Evolutionary conservation across 768 basidiomycete species (phyloP).

Genomic region (Kwoniella dendrophila): DNA sequence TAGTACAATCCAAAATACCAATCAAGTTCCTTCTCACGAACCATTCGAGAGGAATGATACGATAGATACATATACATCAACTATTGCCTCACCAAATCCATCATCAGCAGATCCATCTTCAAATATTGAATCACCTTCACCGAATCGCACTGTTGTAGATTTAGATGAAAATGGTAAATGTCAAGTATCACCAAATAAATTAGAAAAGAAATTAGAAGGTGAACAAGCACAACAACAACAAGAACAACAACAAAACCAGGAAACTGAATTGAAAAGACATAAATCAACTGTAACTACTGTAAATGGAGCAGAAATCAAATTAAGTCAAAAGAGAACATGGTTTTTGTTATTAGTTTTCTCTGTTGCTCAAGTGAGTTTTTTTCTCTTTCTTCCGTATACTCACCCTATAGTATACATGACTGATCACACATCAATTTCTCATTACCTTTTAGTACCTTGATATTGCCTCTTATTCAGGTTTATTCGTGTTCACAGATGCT

Average conservation of each 20-base stretch:
- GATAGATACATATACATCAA: conserved; percentile 2
- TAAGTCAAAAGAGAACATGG: conserved; percentile 23
- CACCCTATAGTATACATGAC: neutral
- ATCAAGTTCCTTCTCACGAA: too few relatives aligned
- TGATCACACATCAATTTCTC: neutral
- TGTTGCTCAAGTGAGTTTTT: conserved; percentile 17
- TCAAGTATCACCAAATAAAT: neutral
- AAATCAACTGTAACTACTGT: conserved; percentile 8
- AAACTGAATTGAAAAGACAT: conserved; percentile 6
- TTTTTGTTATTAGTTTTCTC: conserved; percentile 20
- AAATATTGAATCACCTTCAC: conserved; percentile 5
- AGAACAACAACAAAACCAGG: too few relatives aligned
- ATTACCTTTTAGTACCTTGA: conserved; percentile 30
- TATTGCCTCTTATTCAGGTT: conserved; percentile 19
- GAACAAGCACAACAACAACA: neutral
- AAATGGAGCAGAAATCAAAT: conserved; percentile 22
- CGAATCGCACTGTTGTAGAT: conserved; percentile 12
- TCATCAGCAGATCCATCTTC: too few relatives aligned
- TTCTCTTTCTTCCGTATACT: neutral
- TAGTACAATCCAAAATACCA: neutral
- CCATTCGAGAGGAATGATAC: conserved; percentile 14
- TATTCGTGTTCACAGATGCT: conserved; percentile 40
- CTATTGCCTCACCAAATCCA: conserved; percentile 3
- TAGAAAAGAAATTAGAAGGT: conserved; percentile 7
- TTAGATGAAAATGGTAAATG: neutral